Conservation (phyloP, 202 grass and related monocot species). For the Zizania palustris region DNA sequence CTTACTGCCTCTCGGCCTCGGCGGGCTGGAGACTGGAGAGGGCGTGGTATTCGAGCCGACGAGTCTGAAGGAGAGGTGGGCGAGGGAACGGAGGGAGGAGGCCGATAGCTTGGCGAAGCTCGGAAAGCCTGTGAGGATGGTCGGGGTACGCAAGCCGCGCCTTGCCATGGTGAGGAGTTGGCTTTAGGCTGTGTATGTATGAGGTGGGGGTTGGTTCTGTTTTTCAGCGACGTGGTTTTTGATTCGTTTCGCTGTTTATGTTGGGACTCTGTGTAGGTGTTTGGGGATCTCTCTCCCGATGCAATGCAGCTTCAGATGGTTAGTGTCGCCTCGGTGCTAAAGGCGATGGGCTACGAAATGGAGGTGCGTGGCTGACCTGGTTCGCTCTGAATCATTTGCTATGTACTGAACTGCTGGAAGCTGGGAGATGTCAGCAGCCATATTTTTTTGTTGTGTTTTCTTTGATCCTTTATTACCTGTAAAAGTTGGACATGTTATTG, state of each 20-base stretch:
- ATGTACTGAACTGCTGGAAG: constrained; percentile 5
- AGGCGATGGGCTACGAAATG: constrained; percentile 87
- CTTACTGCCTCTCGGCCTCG: constrained; percentile 18
- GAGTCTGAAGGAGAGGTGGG: constrained; percentile 81
- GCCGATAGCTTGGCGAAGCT: constrained; percentile 52
- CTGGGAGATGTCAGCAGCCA: not conserved
- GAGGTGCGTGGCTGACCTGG: constrained; percentile 52
- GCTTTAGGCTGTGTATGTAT: not conserved
- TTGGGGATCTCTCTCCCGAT: constrained; percentile 69
- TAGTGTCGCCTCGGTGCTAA: constrained; percentile 72
- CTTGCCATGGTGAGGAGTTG: constrained; percentile 78
- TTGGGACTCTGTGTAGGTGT: constrained; percentile 53
- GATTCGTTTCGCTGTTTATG: constrained; percentile 17
- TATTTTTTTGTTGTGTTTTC: not conserved
- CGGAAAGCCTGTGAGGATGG: constrained; percentile 51
- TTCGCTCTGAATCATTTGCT: not conserved
- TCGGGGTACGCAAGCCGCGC: constrained; percentile 70
- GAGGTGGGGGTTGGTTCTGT: not conserved
- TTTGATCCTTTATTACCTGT: constrained; percentile 44
- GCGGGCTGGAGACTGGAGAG: constrained; percentile 52
- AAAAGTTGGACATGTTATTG: not conserved
- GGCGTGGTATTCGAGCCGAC: constrained; percentile 67
- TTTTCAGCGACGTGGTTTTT: constrained; percentile 17
- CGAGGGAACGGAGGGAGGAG: constrained; percentile 62
- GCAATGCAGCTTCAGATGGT: constrained; percentile 95